phyloP scores from a whole-genome alignment of 2,329 filamentous ascomycete genomes.

The Kalmusia sp. region DNA sequence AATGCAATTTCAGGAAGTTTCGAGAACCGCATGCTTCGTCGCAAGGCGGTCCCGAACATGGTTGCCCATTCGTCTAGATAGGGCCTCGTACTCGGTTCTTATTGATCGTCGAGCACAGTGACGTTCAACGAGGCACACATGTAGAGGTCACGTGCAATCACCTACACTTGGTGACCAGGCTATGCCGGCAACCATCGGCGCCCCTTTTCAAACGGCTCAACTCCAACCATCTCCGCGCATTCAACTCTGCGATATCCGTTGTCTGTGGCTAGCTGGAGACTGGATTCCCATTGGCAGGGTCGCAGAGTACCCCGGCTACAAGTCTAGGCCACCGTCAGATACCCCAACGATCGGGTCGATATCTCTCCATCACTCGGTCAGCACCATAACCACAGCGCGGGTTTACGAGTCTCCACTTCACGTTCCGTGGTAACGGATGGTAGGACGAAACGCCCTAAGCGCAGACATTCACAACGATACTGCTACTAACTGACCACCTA shows the following conservation, averaged over 20 bases:
- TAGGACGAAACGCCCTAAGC: not conserved
- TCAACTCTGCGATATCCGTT: not conserved
- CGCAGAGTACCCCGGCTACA: not conserved
- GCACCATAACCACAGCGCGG: constrained; percentile 8
- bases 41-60: not conserved
- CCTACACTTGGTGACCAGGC: not conserved
- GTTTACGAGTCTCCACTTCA: not conserved
- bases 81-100: too few relatives aligned
- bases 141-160: not conserved
- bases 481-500: too few relatives aligned
- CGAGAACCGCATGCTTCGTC: not conserved
- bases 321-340: not conserved
- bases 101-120: too few relatives aligned
- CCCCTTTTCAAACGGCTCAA: not conserved
- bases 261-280: not conserved
- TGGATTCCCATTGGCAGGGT: not conserved
- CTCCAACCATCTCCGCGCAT: not conserved
- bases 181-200: not conserved
- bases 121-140: too few relatives aligned
- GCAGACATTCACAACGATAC: not conserved
- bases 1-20: not conserved
- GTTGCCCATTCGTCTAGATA: not conserved
- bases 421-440: not conserved
- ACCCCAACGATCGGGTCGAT: constrained; percentile 8
- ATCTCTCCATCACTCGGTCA: constrained; percentile 2